Percentiles rank a stretch among this genome's conserved stretches.
These are phyloP conservation scores for Sclerotinia nivalis DNA, from an alignment of 2,329 filamentous ascomycete species.

Conservation along the genomic window DNA sequence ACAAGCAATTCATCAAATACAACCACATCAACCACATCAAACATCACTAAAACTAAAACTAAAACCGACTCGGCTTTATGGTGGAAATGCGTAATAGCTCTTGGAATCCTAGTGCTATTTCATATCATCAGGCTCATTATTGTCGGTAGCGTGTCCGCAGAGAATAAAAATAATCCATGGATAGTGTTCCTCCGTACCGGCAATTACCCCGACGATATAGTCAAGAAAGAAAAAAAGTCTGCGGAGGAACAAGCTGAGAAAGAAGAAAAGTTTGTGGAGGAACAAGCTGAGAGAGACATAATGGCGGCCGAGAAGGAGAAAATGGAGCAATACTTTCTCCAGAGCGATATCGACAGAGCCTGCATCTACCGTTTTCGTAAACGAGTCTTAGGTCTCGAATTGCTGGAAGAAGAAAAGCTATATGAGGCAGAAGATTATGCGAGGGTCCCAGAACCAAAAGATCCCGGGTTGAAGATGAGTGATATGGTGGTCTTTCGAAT, in stretches of 20 bases:
- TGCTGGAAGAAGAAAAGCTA: neutral
- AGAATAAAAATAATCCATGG: neutral
- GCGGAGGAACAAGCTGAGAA: neutral
- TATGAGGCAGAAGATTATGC: neutral
- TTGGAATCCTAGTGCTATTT: neutral
- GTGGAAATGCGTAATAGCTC: neutral
- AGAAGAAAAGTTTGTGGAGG: too few relatives aligned
- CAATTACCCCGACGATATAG: neutral
- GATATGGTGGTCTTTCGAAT: neutral
- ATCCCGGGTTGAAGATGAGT: too few relatives aligned
- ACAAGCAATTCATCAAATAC: neutral
- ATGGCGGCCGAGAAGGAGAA: neutral
- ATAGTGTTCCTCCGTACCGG: neutral
- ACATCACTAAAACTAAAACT: too few relatives aligned
- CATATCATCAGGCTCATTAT: neutral
- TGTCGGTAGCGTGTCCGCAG: neutral
- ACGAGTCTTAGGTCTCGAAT: neutral
- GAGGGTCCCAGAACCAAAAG: too few relatives aligned
- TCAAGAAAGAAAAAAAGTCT: neutral
- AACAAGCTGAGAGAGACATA: neutral
- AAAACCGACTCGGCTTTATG: neutral
- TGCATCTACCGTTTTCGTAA: neutral
- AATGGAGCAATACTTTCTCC: accelerated
- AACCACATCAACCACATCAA: neutral
- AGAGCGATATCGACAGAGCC: neutral